Evolutionary conservation across 192 early-diverging fungal genomes (phyloP).

Genomic region (Diversispora epigaea): DNA sequence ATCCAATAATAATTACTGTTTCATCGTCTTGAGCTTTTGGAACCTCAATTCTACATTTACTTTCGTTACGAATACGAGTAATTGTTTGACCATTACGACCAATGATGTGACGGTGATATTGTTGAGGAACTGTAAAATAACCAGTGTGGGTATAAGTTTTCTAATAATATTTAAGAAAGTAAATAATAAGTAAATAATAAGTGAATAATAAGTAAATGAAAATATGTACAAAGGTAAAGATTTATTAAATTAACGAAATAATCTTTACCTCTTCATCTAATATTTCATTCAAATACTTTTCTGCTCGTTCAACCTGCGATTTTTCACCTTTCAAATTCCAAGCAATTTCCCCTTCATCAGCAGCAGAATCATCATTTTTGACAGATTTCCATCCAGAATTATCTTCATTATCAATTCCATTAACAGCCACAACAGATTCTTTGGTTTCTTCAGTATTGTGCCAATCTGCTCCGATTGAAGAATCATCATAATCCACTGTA

Average conservation of each 20-base stretch:
- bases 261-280: slow-evolving; percentile 35
- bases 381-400: slow-evolving; percentile 37
- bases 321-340: slow-evolving; percentile 59
- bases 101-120: slow-evolving; percentile 67
- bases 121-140: slow-evolving; percentile 47
- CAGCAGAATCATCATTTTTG: slow-evolving; percentile 30
- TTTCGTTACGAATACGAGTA: slow-evolving; percentile 63
- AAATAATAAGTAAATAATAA: not conserved
- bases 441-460: slow-evolving; percentile 19
- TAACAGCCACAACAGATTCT: slow-evolving; percentile 24
- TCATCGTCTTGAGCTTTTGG: slow-evolving; percentile 43
- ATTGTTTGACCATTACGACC: slow-evolving; percentile 74
- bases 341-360: slow-evolving; percentile 36
- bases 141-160: slow-evolving; percentile 40
- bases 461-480: slow-evolving; percentile 25
- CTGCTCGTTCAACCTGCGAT: slow-evolving; percentile 47
- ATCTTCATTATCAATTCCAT: slow-evolving; percentile 49
- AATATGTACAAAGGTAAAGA: not conserved
- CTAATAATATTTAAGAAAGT: slow-evolving; percentile 17
- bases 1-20: slow-evolving; percentile 49
- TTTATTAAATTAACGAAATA: not conserved
- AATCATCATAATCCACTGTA: slow-evolving; percentile 51
- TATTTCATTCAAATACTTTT: slow-evolving; percentile 32
- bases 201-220: not conserved
- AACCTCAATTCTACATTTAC: slow-evolving; percentile 64